Base-by-base conservation (phyloP, 768 basidiomycete species). In the Macrocybe gigantea region DNA sequence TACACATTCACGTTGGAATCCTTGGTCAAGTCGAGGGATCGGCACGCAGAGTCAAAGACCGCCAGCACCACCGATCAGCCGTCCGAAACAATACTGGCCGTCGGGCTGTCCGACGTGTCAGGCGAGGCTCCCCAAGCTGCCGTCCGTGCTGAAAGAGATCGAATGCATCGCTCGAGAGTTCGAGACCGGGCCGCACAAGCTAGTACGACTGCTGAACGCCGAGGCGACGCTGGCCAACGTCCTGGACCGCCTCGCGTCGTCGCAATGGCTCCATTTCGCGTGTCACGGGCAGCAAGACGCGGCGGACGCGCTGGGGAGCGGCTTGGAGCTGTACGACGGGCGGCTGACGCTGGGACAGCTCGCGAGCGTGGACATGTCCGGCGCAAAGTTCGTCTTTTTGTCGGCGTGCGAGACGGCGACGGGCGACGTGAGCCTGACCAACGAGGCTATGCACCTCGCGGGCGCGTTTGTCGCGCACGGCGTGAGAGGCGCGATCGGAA, bases 371-470 rank as follows among this genome's bases (percentile, higher is more conserved):
- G 34, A 22, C 30, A 22, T 59, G 1, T 49, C 59, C 3, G 53
- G 38, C 9, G 60, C 63, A 0, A 60, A 68, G 44, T 69, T 72
- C 57, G 67, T 64, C 14, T 69, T 68, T 41, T 37, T 71, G 14
- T 62, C 62, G 10, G 61, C 61, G 11, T 67, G 66, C 33, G 56
- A 45, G 36, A 62, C 60, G 8, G 52, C 58, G 2, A 55, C 52
- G 33, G 59, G 51, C 9, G 59, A 60, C 14, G 48, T 37, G 11
- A 22, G 14, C 1, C 48, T 48, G 30, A 13, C 50, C n/a, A 65
- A 64, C 15, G 68, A 72, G 49, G 50, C 37, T n/a, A 60, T 67
- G 51, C 63, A 69, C 52, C 48, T 71, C 0, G 61, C 61, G 11
- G 52, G 64, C 37, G 60, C 59, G n/a, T 33, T 71, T 54, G 62